phyloP scores from a whole-genome alignment of 768 basidiomycete species.

The Daedalea quercina region DNA sequence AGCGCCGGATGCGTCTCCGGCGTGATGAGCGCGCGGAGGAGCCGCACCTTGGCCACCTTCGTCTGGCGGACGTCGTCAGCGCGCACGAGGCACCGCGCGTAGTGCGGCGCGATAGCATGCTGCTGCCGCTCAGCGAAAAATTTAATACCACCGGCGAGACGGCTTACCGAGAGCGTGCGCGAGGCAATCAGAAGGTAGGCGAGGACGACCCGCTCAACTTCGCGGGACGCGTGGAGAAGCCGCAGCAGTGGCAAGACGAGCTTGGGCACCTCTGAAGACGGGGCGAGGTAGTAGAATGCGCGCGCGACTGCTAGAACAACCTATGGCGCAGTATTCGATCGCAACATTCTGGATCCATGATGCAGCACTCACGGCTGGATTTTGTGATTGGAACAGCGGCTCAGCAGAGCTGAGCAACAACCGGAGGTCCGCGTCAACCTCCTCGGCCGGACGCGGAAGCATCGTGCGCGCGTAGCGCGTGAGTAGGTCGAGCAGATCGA shows the following conservation, averaged over 20 bases:
- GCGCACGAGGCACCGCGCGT: conserved; percentile 63
- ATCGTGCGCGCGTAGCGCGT: conserved; percentile 79
- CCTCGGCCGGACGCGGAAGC: conserved; percentile 55
- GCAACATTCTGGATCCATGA: neutral
- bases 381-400: conserved; percentile 78
- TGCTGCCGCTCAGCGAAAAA: conserved; percentile 19
- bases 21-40: conserved; percentile 62
- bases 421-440: conserved; percentile 64
- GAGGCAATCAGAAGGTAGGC: conserved; percentile 66
- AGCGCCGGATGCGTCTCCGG: conserved; percentile 63
- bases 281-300: conserved; percentile 67
- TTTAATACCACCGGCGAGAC: neutral
- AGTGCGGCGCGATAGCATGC: conserved; percentile 58
- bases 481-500: conserved; percentile 70
- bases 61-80: conserved; percentile 58
- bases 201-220: conserved; percentile 70
- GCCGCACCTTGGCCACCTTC: conserved; percentile 69
- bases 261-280: conserved; percentile 46
- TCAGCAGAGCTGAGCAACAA: conserved; percentile 66
- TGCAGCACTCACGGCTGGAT: conserved; percentile 66
- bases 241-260: conserved; percentile 70
- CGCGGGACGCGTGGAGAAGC: conserved; percentile 59
- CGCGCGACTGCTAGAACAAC: conserved; percentile 75
- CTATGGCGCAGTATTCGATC: conserved; percentile 28
- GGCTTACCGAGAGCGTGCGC: conserved; percentile 56